Percentiles rank a stretch among this genome's conserved stretches.
Conservation (phyloP, 306 rosid species). For the Echinosophora koreensis region DNA sequence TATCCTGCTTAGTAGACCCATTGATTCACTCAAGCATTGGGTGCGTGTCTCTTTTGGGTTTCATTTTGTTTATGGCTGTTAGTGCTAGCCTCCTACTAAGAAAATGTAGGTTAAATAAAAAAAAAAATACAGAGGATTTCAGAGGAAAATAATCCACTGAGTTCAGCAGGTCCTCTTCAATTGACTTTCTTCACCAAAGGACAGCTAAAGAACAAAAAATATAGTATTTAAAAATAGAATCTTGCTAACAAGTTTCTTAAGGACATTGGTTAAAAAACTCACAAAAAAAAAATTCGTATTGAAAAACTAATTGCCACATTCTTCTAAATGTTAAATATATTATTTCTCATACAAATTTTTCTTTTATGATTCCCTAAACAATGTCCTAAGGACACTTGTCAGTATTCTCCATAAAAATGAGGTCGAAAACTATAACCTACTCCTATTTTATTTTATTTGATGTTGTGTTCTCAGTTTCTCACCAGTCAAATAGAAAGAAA, state of each 20-base stretch:
- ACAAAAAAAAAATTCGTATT: too few species aligned
- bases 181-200: slow-evolving; percentile 18
- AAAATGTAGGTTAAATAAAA: slow-evolving; percentile 5
- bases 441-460: not conserved
- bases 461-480: not conserved
- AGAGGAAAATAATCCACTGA: slow-evolving; percentile 20
- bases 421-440: not conserved
- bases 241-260: too few species aligned
- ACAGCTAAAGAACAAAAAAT: slow-evolving; percentile 33
- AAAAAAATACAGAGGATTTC: not conserved
- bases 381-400: too few species aligned
- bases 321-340: too few species aligned
- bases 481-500: slow-evolving; percentile 7
- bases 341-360: too few species aligned
- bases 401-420: too few species aligned
- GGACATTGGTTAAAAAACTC: too few species aligned
- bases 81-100: slow-evolving; percentile 35
- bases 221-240: too few species aligned
- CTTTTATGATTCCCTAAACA: too few species aligned
- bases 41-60: not conserved
- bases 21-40: not conserved
- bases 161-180: not conserved
- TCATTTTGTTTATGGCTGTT: slow-evolving; percentile 18
- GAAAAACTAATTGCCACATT: too few species aligned
- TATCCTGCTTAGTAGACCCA: not conserved